These are phyloP conservation scores for Metarhizium anisopliae DNA, from an alignment of 2,329 filamentous ascomycete genomes.

Conservation along the genomic window DNA sequence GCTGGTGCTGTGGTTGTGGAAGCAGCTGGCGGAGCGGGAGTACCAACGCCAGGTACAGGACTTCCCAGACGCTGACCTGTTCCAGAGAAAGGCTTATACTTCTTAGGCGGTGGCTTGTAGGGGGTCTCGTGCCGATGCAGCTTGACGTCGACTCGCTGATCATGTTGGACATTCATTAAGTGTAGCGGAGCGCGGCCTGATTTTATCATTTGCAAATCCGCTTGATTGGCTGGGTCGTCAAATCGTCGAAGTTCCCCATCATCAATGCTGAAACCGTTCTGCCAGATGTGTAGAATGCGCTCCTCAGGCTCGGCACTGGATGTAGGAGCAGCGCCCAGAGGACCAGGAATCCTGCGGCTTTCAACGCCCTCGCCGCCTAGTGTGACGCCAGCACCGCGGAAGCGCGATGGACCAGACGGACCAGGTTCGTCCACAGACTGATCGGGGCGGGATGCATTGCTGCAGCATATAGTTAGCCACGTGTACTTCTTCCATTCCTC, in stretches of 20 bases:
- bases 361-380: constrained; percentile 69
- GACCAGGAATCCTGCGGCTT: constrained; percentile 59
- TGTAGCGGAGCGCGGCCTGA: constrained; percentile 67
- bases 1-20: constrained; percentile 18
- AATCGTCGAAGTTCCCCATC: constrained; percentile 71
- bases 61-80: constrained; percentile 67
- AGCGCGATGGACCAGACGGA: constrained; percentile 42
- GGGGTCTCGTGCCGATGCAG: constrained; percentile 64
- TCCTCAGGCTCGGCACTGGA: constrained; percentile 43
- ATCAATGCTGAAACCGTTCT: constrained; percentile 77
- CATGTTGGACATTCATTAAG: constrained; percentile 65
- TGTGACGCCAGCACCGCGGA: constrained; percentile 64
- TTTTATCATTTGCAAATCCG: constrained; percentile 67
- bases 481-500: neutral
- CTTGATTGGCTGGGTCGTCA: constrained; percentile 67
- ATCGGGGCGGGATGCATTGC: constrained; percentile 52
- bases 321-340: constrained; percentile 26
- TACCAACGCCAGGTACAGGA: constrained; percentile 55
- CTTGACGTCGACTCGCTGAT: constrained; percentile 72
- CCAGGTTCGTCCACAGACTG: constrained; percentile 36
- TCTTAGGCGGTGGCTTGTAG: constrained; percentile 63
- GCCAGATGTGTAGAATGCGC: constrained; percentile 70
- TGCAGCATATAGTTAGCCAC: constrained; percentile 20
- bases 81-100: constrained; percentile 68
- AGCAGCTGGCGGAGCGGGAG: constrained; percentile 15